A percentile compares a stretch with the other conserved stretches of the same genome.
Conservation (phyloP, 352 stramenopile species). For the Phytophthora sp. region DNA sequence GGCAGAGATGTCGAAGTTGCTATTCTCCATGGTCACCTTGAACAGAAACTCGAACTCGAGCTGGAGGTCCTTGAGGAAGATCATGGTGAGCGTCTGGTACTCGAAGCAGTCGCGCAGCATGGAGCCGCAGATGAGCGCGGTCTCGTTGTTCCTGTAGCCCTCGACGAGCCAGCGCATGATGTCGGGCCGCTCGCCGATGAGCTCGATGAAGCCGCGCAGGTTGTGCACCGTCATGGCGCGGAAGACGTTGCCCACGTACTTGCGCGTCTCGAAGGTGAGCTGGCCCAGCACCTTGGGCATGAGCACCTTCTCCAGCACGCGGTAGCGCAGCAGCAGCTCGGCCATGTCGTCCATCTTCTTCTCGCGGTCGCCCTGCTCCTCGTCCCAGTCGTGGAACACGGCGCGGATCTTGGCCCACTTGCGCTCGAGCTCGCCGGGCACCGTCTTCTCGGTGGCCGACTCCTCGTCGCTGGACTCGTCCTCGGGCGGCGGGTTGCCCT, state of each 20-base stretch:
- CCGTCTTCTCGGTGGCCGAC: conserved; percentile 53
- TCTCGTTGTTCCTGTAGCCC: conserved; percentile 77
- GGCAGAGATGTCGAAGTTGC: conserved; percentile 86
- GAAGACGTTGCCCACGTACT: conserved; percentile 82
- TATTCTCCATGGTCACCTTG: conserved; percentile 75
- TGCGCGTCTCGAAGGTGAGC: conserved; percentile 85
- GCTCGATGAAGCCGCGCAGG: conserved; percentile 62
- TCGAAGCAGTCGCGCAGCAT: conserved; percentile 88
- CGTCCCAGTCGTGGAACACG: conserved; percentile 80
- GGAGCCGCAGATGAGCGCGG: conserved; percentile 73
- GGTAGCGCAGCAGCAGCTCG: conserved; percentile 73
- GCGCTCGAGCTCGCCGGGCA: conserved; percentile 76
- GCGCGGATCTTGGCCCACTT: conserved; percentile 78
- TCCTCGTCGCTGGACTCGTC: conserved; percentile 73
- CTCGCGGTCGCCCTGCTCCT: conserved; percentile 68
- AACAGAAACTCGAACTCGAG: conserved; percentile 72
- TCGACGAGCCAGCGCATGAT: conserved; percentile 80
- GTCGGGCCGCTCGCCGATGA: conserved; percentile 61
- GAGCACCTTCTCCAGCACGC: conserved; percentile 76
- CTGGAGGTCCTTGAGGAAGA: conserved; percentile 69
- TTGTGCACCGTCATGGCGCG: conserved; percentile 80
- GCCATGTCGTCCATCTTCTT: conserved; percentile 86
- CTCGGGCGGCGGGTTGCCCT: conserved; percentile 36
- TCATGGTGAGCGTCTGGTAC: conserved; percentile 57
- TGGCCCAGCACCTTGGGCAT: conserved; percentile 71